phyloP scores from a whole-genome alignment of 495 filamentous ascomycete species.

The Parachaetomium inaequale region DNA sequence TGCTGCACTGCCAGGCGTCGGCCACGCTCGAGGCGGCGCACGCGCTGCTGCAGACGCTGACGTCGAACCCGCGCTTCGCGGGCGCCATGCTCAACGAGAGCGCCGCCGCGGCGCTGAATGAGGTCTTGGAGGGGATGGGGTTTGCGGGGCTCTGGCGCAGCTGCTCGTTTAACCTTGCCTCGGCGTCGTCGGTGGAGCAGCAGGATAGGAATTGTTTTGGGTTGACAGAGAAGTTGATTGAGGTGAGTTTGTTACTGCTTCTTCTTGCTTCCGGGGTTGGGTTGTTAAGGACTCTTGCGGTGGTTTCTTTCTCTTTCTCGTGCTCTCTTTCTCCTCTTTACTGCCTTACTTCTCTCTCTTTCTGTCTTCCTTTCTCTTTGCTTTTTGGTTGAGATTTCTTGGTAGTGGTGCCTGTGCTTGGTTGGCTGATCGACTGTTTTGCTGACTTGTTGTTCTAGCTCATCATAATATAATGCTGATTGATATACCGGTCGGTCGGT shows the following conservation, averaged over 20 bases:
- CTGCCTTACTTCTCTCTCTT: background rate
- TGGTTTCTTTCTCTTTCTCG: background rate
- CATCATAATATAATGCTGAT: background rate
- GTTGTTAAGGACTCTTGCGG: too few relatives aligned
- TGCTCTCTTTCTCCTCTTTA: slow-evolving; percentile 6
- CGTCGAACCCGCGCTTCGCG: slow-evolving; percentile 43
- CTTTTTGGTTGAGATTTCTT: background rate
- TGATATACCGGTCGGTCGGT: background rate
- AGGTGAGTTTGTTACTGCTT: slow-evolving; percentile 52
- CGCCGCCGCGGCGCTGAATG: slow-evolving; percentile 35
- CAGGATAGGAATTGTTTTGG: slow-evolving; percentile 49
- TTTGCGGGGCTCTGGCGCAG: slow-evolving; percentile 54
- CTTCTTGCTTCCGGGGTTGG: too few relatives aligned
- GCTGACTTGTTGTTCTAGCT: background rate
- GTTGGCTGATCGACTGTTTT: background rate
- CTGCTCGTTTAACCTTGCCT: slow-evolving; percentile 43
- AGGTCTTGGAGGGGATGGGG: slow-evolving; percentile 53
- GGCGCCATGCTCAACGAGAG: slow-evolving; percentile 34
- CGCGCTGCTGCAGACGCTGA: slow-evolving; percentile 48
- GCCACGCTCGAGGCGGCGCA: slow-evolving; percentile 51
- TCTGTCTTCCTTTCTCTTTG: background rate
- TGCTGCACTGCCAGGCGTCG: slow-evolving; percentile 52
- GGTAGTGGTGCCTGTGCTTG: background rate
- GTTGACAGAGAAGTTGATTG: slow-evolving; percentile 56
- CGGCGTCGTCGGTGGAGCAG: too few relatives aligned